Evolutionary conservation across 768 basidiomycete genomes (phyloP).

Genomic region (Chalciporus pseudorubinellus): DNA sequence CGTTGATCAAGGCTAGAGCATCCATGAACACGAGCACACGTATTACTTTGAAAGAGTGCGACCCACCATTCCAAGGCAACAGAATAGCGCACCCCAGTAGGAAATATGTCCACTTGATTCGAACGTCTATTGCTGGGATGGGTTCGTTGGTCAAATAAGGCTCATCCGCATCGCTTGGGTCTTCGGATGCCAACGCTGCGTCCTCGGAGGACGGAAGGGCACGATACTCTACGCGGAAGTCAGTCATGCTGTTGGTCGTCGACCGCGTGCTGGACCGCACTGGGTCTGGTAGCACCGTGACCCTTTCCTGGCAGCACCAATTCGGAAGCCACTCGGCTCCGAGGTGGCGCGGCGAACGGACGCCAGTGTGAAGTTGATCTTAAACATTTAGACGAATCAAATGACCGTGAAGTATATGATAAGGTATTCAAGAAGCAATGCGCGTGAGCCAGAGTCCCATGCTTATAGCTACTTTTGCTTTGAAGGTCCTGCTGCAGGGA

Average conservation of each 20-base stretch:
- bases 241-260: constrained; percentile 7
- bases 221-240: constrained; percentile 13
- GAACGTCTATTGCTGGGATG: constrained; percentile 32
- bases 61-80: constrained; percentile 87
- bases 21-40: background rate
- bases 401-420: background rate
- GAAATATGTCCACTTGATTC: constrained; percentile 64
- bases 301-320: background rate
- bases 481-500: constrained; percentile 35
- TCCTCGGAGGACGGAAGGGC: constrained; percentile 22
- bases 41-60: background rate
- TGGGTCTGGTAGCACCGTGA: no score
- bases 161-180: constrained; percentile 5
- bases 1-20: constrained; percentile 77
- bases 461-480: constrained; percentile 5
- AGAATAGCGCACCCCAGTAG: constrained; percentile 76
- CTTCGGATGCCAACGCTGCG: constrained; percentile 1
- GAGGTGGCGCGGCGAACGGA: background rate
- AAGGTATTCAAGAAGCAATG: background rate
- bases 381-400: background rate
- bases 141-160: constrained; percentile 25
- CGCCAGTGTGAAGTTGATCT: background rate
- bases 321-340: background rate
- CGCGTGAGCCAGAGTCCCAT: background rate
- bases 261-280: no score